These are phyloP conservation scores for Zymoseptoria passerinii DNA, from an alignment of 2,329 filamentous ascomycete species.

Conservation along the genomic window DNA sequence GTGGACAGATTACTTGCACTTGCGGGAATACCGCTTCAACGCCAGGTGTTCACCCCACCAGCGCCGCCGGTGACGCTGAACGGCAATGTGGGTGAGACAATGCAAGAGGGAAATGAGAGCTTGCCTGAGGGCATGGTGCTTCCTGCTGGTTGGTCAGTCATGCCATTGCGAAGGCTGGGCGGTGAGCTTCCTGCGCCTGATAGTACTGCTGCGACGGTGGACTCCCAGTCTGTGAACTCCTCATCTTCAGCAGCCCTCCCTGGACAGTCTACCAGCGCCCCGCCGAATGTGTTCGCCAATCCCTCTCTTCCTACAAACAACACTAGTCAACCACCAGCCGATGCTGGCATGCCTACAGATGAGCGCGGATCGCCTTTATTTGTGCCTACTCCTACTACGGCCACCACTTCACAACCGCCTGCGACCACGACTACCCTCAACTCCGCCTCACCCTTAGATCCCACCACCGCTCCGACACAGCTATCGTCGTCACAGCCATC, in stretches of 20 bases:
- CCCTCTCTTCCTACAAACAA: not conserved
- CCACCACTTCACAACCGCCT: not conserved
- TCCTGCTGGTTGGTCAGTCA: constrained; percentile 46
- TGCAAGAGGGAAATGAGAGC: constrained; percentile 37
- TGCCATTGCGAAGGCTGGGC: constrained; percentile 35
- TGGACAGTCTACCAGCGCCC: not conserved
- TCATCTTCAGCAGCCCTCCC: not conserved
- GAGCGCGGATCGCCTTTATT: constrained; percentile 1
- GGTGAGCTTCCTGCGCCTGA: not conserved
- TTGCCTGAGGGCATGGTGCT: constrained; percentile 45
- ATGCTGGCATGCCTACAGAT: constrained; percentile 2
- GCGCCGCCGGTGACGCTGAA: constrained; percentile 6
- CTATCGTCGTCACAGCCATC: not conserved
- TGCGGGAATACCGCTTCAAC: constrained; percentile 1
- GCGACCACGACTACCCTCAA: not conserved
- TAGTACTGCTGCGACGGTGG: not conserved
- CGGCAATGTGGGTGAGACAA: constrained; percentile 22
- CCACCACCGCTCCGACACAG: not conserved
- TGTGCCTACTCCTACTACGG: not conserved
- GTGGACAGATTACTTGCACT: constrained; percentile 8
- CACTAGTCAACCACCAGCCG: not conserved
- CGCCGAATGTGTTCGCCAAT: not conserved
- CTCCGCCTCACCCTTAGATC: not conserved
- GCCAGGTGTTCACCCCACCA: constrained; percentile 4
- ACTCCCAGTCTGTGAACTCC: not conserved